Conservation (phyloP, 345 rosid species). For the Physaria fendleri region DNA sequence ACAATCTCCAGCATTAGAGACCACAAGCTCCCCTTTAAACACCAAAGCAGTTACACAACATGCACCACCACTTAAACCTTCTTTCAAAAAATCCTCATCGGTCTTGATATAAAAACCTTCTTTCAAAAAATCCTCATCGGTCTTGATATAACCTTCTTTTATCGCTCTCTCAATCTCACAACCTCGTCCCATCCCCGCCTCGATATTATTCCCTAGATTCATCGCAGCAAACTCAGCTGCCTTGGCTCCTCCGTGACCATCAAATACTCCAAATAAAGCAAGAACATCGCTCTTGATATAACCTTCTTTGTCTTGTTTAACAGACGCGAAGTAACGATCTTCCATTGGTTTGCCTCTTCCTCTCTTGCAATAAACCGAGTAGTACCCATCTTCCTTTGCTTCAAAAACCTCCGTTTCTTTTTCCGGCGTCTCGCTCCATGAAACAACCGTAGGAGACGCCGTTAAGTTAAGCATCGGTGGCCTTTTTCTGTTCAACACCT, state of each 20-base stretch:
- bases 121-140: constrained; percentile 56
- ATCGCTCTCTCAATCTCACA: constrained; percentile 41
- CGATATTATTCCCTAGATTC: constrained; percentile 53
- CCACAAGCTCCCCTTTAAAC: constrained; percentile 42
- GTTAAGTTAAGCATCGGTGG: too few relatives aligned
- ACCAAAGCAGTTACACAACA: constrained; percentile 78
- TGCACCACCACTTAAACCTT: constrained; percentile 59
- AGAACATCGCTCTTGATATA: too few relatives aligned
- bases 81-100: constrained; percentile 50
- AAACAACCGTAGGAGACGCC: too few relatives aligned
- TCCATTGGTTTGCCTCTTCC: constrained; percentile 34
- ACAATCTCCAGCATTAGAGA: constrained; percentile 81
- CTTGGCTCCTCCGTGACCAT: constrained; percentile 81
- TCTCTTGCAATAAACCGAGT: constrained; percentile 33
- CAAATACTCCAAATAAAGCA: constrained; percentile 79
- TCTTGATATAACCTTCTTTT: constrained; percentile 47
- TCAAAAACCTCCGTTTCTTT: constrained; percentile 12
- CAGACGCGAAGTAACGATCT: constrained; percentile 22
- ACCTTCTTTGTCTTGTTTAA: constrained; percentile 4
- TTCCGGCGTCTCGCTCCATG: constrained; percentile 18
- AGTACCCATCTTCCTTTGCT: constrained; percentile 22
- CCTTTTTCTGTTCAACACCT: too few relatives aligned
- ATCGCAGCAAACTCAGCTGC: constrained; percentile 77
- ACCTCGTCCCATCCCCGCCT: constrained; percentile 29
- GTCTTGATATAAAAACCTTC: constrained; percentile 59